Evolutionary conservation across 768 basidiomycete genomes (phyloP).

Genomic region (Boletus speciosus): DNA sequence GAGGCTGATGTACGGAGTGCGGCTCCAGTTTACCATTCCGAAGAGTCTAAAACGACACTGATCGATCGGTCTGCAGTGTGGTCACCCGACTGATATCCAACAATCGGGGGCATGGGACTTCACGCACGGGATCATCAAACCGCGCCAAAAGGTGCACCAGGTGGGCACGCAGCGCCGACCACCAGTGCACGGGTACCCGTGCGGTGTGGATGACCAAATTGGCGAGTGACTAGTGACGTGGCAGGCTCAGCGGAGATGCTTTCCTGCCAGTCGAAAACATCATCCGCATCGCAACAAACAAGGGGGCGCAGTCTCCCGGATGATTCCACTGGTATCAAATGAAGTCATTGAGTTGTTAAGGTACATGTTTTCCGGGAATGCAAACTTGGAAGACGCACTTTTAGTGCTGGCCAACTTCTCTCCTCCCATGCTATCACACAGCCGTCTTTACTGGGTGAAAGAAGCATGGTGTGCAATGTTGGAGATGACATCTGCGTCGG

Average conservation of each 20-base stretch:
- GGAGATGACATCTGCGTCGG: neutral
- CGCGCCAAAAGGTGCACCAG: neutral
- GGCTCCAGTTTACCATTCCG: slow-evolving; percentile 4
- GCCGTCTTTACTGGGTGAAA: slow-evolving; percentile 72
- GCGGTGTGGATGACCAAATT: neutral
- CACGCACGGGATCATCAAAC: neutral
- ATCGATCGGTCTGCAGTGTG: neutral
- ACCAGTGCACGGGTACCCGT: neutral
- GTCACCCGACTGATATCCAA: slow-evolving; percentile 6
- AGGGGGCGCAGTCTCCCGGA: slow-evolving; percentile 44
- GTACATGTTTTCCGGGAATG: slow-evolving; percentile 1
- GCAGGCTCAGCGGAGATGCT: neutral
- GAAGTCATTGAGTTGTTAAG: slow-evolving; percentile 39
- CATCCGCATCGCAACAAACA: slow-evolving; percentile 64
- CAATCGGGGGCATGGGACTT: neutral
- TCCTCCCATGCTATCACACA: slow-evolving; percentile 74
- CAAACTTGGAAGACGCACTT: slow-evolving; percentile 43
- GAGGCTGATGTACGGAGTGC: neutral
- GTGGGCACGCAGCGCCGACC: neutral
- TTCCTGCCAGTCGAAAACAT: neutral
- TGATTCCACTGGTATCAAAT: slow-evolving; percentile 43
- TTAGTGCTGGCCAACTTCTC: slow-evolving; percentile 53
- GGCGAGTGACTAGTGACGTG: neutral
- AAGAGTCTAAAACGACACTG: neutral
- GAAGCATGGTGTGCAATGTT: slow-evolving; percentile 31